Evolutionary conservation across 2,329 filamentous ascomycete species (phyloP), one percentile per base, ranked within the genome.

Genomic region (Penicillium sp.): DNA sequence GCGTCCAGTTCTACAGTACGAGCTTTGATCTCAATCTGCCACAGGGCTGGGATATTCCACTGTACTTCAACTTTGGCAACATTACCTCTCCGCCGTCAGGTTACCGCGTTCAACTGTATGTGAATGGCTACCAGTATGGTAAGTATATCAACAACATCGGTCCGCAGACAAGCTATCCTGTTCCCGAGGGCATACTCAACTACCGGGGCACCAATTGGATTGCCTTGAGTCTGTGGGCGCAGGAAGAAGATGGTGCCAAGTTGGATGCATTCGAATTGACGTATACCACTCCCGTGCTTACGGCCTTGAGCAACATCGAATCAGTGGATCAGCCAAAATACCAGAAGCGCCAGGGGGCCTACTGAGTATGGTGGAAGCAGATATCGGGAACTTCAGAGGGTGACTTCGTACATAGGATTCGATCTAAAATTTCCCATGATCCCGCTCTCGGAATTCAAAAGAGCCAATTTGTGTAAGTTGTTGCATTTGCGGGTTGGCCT

Each of bases 61-160:
- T 80, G 10, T 71, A 68, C 19, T 77, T 81, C 53, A 65, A 65
- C 1, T 77, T 80, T 44, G 56, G 52, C 1, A 67, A 67, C 35
- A 51, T 33, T 29, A 70, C 15, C 78, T 43, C 45, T 75, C 0
- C 78, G 76, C 27, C 83, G 77, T 19, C 45, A 8, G 60, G 67
- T 4, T 85, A 83, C 47, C 72, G 84, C 13, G 79, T 73, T 1
- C 76, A 84, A 52, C 64, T 89, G 5, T 89, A 77, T 55, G 80
- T 89, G 30, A 89, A 89, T 53, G 86, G 86, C 1, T 89, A 81
- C 63, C 84, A 89, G 60, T 88, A 81, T 48, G 80, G 78, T 2
- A 81, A 82, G 57, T 83, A 77, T 46, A 63, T 67, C n/a, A 81
- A 79, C 56, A 83, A 88, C 48, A 72, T 89, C n/a, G 86, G 86